These are phyloP conservation scores for Orbilia quercus DNA, from an alignment of 2,329 filamentous ascomycete species.

Conservation along the genomic window DNA sequence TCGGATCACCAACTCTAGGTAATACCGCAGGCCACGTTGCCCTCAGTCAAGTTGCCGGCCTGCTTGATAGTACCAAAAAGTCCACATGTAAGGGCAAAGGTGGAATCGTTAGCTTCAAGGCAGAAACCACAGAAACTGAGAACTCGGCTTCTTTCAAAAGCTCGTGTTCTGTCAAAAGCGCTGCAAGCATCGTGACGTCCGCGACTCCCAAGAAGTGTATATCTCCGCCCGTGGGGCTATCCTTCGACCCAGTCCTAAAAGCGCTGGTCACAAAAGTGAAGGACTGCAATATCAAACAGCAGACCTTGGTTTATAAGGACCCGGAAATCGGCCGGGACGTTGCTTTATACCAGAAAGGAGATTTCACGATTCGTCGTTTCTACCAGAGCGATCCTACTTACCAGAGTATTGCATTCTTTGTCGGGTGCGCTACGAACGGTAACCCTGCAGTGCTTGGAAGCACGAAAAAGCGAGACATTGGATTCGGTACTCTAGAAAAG, in stretches of 20 bases:
- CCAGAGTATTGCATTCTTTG: constrained; percentile 35
- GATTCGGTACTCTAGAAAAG: background rate
- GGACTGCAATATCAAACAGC: constrained; percentile 32
- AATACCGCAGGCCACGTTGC: constrained; percentile 39
- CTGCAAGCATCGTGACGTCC: constrained; percentile 34
- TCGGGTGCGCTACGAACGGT: constrained; percentile 38
- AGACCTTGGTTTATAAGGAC: constrained; percentile 28
- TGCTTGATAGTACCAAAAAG: constrained; percentile 26
- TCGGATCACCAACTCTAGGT: constrained; percentile 38
- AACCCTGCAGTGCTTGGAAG: constrained; percentile 21
- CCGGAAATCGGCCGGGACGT: constrained; percentile 35
- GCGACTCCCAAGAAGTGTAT: constrained; percentile 19
- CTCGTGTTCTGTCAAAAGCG: constrained; percentile 35
- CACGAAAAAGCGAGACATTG: constrained; percentile 11
- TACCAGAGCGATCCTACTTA: constrained; percentile 30
- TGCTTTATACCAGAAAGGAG: constrained; percentile 36
- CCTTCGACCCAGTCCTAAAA: constrained; percentile 36
- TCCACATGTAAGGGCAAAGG: constrained; percentile 43
- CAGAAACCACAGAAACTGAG: constrained; percentile 37
- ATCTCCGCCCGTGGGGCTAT: constrained; percentile 14
- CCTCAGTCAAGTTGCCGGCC: constrained; percentile 31
- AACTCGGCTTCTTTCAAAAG: constrained; percentile 31
- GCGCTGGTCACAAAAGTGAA: constrained; percentile 11
- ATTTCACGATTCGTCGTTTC: constrained; percentile 42
- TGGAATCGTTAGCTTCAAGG: constrained; percentile 39